A percentile compares a stretch with the other conserved stretches of the same genome.
Conservation (phyloP, 208 protist species). For the Trypanosoma melophagium region DNA sequence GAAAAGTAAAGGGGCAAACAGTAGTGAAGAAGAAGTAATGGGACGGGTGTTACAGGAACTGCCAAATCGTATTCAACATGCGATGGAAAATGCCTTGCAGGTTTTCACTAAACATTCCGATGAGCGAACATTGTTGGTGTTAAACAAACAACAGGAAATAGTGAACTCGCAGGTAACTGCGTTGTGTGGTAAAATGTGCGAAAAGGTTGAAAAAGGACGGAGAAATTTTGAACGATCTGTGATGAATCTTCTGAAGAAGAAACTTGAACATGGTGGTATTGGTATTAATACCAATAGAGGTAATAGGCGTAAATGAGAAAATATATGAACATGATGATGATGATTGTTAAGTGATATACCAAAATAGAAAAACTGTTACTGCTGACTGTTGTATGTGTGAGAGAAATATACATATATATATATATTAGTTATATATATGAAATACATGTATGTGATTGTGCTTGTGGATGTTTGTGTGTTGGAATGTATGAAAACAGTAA, state of each 20-base stretch:
- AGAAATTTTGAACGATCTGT: constrained; percentile 6
- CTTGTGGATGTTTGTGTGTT: too few species aligned
- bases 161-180: constrained; percentile 7
- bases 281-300: too few species aligned
- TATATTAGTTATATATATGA: too few species aligned
- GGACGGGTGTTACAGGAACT: constrained; percentile 13
- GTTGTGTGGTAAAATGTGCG: constrained; percentile 10
- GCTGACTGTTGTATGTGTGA: too few species aligned
- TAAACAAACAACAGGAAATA: constrained; percentile 16
- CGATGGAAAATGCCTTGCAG: constrained; percentile 25
- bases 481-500: too few species aligned
- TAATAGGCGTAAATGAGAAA: too few species aligned
- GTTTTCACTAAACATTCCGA: constrained; percentile 9
- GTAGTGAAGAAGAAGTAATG: constrained; percentile 6
- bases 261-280: not conserved
- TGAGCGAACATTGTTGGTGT: constrained; percentile 1
- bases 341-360: too few species aligned
- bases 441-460: too few species aligned
- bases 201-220: constrained; percentile 16
- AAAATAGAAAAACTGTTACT: too few species aligned
- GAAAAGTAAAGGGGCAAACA: not conserved
- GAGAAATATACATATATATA: too few species aligned
- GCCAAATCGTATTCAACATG: constrained; percentile 21
- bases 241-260: not conserved
- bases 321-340: too few species aligned